Evolutionary conservation across 2,329 filamentous ascomycete species (phyloP), one percentile per base, ranked within the genome.

Genomic region (Bipolaris sorokiniana): DNA sequence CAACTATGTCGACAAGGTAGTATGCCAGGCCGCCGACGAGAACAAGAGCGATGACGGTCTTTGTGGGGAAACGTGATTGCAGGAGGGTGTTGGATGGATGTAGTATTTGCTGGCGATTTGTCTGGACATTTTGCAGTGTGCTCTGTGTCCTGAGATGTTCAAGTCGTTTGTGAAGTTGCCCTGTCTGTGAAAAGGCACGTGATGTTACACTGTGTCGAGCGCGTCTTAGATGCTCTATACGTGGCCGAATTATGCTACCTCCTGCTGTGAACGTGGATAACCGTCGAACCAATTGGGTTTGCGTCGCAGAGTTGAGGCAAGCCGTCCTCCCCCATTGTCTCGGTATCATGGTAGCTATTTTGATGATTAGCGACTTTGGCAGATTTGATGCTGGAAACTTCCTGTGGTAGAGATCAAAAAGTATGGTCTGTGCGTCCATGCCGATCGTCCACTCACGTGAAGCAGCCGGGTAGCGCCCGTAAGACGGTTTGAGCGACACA

Each of bases 11-110:
- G 47, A 66, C 34, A 9, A 68, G 62, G 51, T 66, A 73, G 54
- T 70, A 73, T 36, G 48, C 65, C 3, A 65, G 46, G 3, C 54
- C 65, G 33, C 62, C 64, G 2, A 74, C 34, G 26, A 68, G 15
- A 34, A 69, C 38, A 5, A 76, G 53, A 48, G 63, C 62, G 13
- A 70, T 33, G 23, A 69, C 61, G 0, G 72, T 76, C 48, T 76
- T 76, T 33, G 59, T 73, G 13, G 73, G 72, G 38, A 76, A 75
- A 2, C 64, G 62, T 0, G 73, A 75, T 16, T 69, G 63, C 3
- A 72, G 59, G 9, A 60, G 42, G 15, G 18, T 48, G 18, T 20
- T 51, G 22, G 36, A 13, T 9, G 47, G 36, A 20, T 28, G 15
- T 15, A 20, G 15, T 5, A 13, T 34, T 18, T 11, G 44, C n/a